A percentile compares a stretch with the other conserved stretches of the same genome.
Conservation (phyloP, 2,329 filamentous ascomycete genomes). For the Sarocladium kiliense region DNA sequence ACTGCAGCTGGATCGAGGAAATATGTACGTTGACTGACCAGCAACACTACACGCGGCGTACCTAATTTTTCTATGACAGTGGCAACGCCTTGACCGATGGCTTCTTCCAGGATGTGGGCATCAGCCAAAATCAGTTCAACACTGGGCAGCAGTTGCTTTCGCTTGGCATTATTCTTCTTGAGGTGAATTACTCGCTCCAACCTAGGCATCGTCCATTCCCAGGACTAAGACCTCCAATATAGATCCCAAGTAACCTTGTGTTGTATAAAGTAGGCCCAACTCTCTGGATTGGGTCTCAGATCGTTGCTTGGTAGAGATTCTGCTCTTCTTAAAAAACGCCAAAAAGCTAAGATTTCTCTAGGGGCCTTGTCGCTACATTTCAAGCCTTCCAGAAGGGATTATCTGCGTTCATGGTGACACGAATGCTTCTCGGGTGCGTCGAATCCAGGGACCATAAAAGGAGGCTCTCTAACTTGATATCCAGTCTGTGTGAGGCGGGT, state of each 20-base stretch:
- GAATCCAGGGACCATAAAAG: not conserved
- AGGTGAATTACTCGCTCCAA: constrained; percentile 15
- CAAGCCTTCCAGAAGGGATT: constrained; percentile 28
- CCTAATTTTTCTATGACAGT: not conserved
- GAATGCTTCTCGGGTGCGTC: constrained; percentile 23
- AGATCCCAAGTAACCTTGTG: constrained; percentile 37
- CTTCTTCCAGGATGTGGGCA: constrained; percentile 38
- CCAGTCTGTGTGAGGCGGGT: constrained; percentile 18
- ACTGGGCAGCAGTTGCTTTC: constrained; percentile 39
- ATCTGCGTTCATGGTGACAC: constrained; percentile 26
- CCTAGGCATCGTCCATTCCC: not conserved
- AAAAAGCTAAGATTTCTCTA: constrained; percentile 7
- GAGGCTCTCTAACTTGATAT: not conserved
- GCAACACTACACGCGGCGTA: not conserved
- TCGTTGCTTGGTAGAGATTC: not conserved
- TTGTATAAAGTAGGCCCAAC: constrained; percentile 38
- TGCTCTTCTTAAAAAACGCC: too few species aligned
- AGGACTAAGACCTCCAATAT: constrained; percentile 21
- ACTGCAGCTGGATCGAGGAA: constrained; percentile 30
- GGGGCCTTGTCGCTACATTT: constrained; percentile 27
- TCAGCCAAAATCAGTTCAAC: constrained; percentile 42
- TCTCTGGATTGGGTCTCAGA: constrained; percentile 29
- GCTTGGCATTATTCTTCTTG: constrained; percentile 36
- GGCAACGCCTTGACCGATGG: not conserved
- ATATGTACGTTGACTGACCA: constrained; percentile 22